Base-by-base conservation (phyloP, 345 rosid genomes). In the Moricandia moricandioides region DNA sequence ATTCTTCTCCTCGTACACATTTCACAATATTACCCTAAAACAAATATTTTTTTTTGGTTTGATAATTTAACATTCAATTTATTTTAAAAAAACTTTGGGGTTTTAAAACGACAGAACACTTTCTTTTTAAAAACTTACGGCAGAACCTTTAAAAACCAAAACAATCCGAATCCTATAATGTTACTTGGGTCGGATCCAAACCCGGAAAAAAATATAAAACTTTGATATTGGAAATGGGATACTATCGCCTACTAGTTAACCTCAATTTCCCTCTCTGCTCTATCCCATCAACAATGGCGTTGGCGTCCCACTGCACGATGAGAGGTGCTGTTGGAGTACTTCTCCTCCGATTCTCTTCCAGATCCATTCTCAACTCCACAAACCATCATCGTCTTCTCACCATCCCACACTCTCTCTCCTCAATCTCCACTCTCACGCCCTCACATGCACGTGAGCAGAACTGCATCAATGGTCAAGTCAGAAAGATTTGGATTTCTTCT, bases 401-500 rank as follows among this genome's bases (percentile, higher is more conserved):
- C n/a, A 59, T 57, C 40, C 76, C 80, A 27, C 47, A 65, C 24
- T 24, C 73, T 16, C 51, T 75, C 6, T 85, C 87, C 27, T 79
- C 80, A 24, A 55, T 76, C 10, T 83, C 87, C 1, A 82, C 81
- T 17, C 70, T 65, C 69, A 58, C 43, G n/a, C 47, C 72, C 16
- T 57, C 71, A 10, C 55, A 47, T 59, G 62, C 76, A 47, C 82
- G 64, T 16, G 79, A 65, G 26, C 75, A 51, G 37, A 56, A 40
- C n/a, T 45, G 34, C 21, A 13, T 40, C 33, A 67, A 73, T 8
- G 33, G 55, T 52, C 87, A 79, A 49, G 62, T 78, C 9, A 79
- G 96, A 72, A 80, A 65, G 85, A 81, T 94, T 71, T 84, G 87
- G 85, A 81, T 87, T 12, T 86, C 69, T 35, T 77, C 92, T 80